Base-by-base conservation (phyloP, 1,284 basidiomycete genomes). In the Meira miltonrushii region DNA sequence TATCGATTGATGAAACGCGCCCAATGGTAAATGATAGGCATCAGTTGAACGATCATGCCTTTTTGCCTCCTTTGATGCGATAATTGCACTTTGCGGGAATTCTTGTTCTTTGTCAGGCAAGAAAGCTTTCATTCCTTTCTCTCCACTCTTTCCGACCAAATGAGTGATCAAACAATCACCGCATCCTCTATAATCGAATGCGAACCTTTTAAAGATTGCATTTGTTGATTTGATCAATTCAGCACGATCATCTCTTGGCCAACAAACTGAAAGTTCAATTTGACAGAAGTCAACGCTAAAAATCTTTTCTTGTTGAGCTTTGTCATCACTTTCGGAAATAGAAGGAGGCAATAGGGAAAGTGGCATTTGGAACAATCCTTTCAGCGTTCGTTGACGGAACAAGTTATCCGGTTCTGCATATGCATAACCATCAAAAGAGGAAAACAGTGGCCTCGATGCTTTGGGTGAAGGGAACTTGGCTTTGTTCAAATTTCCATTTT, bases 81-180 rank as follows among this genome's bases (percentile, higher is more conserved):
- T 12, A 12, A 38, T 38, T 4, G n/a, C 33, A 4, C 12, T 13
- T 15, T 25, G 15, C 3, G 48, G 48, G 12, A 50, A 50, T 15
- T 19, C 4, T 15, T n/a, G 33, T 28, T 50, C 23, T n/a, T 12
- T 17, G 12, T 17, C n/a, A 25, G 48, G 48, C 7, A 50, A 28
- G 15, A 50, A 50, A 4, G 48, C 48, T 4, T 38, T 23, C 12
- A 50, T 4, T 4, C 48, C 48, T n/a, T 15, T 28, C 7, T 15
- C 23, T 4, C 48, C 48, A n/a, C 23, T 25, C n/a, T 38, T 15
- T n/a, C 23, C n/a, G 9, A 50, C 48, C 15, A 50, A 23, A 38
- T 50, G 48, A 38, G 23, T 50, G 3, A 50, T 50, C 10, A 50
- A 38, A 12, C 48, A 50, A 38, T 50, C 48, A 4, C 48, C 48